Conservation (phyloP, 2,329 filamentous ascomycete species). For the Paraphoma sp. region DNA sequence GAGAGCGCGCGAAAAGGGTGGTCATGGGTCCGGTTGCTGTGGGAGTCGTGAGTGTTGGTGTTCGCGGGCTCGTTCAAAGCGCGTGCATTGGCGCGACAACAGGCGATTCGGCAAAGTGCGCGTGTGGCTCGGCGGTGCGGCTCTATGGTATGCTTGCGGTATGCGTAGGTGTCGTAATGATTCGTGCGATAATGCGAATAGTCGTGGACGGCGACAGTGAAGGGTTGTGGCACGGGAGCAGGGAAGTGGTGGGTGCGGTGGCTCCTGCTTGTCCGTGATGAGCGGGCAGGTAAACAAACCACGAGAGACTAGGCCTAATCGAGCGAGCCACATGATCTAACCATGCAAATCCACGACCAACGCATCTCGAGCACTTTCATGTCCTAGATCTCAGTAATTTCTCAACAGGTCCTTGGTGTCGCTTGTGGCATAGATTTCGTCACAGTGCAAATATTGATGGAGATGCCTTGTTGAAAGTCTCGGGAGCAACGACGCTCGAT, state of each 20-base stretch:
- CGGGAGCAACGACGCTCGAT: slow-evolving; percentile 1
- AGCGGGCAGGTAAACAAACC: slow-evolving; percentile 26
- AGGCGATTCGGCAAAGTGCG: slow-evolving; percentile 3
- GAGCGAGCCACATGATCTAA: slow-evolving; percentile 9
- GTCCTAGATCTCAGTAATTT: too few species aligned
- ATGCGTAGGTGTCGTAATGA: slow-evolving; percentile 32
- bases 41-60: slow-evolving; percentile 25
- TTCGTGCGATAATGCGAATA: slow-evolving; percentile 45
- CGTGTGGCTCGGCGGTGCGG: slow-evolving; percentile 1
- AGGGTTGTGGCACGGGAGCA: slow-evolving; percentile 33
- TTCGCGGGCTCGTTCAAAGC: slow-evolving; percentile 36
- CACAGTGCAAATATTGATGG: neutral
- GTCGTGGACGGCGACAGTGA: slow-evolving; percentile 27
- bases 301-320: neutral
- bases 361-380: neutral
- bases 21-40: slow-evolving; percentile 45
- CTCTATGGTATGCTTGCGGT: slow-evolving; percentile 8
- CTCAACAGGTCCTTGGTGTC: too few species aligned
- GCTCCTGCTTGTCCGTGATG: slow-evolving; percentile 16
- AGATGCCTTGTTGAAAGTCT: neutral
- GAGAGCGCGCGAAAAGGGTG: slow-evolving; percentile 45
- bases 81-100: slow-evolving; percentile 44
- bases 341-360: neutral
- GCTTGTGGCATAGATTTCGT: neutral
- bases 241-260: slow-evolving; percentile 32